A percentile compares a stretch with the other conserved stretches of the same genome.
phyloP scores from a whole-genome alignment of 495 filamentous ascomycete genomes.

The Penicillium cataractarum region DNA sequence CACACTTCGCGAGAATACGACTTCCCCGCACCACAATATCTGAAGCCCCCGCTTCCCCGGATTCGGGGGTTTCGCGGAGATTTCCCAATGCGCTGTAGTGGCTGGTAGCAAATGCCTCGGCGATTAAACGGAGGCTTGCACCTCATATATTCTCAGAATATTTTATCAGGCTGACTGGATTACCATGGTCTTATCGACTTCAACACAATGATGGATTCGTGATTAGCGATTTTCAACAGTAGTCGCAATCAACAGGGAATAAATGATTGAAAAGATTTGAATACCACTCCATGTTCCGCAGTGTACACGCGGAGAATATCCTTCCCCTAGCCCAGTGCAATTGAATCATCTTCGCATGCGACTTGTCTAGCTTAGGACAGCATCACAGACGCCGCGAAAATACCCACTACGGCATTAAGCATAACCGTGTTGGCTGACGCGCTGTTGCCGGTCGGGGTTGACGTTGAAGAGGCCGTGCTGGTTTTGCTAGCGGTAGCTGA shows the following conservation, averaged over 20 bases:
- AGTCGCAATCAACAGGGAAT: neutral
- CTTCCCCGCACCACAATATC: neutral
- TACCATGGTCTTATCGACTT: neutral
- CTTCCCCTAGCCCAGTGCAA: neutral
- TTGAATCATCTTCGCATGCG: neutral
- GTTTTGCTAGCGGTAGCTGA: neutral
- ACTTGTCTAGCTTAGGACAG: neutral
- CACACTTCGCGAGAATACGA: neutral
- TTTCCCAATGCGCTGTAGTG: neutral
- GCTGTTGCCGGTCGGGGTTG: slow-evolving; percentile 4
- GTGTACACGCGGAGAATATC: neutral
- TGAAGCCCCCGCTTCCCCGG: neutral
- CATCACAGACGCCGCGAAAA: neutral
- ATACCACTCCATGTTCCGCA: neutral
- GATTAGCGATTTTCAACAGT: neutral
- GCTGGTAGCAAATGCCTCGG: neutral
- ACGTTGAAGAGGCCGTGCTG: neutral
- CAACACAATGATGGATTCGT: neutral
- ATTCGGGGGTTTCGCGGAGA: neutral
- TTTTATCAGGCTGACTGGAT: neutral
- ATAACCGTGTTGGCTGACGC: neutral
- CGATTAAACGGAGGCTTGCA: neutral
- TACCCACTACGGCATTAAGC: neutral
- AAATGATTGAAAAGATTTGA: neutral
- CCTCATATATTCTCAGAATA: too few species aligned